Percentiles rank a stretch among this genome's conserved stretches.
Conservation (phyloP, 495 filamentous ascomycete species). For the Trichoderma parareesei region DNA sequence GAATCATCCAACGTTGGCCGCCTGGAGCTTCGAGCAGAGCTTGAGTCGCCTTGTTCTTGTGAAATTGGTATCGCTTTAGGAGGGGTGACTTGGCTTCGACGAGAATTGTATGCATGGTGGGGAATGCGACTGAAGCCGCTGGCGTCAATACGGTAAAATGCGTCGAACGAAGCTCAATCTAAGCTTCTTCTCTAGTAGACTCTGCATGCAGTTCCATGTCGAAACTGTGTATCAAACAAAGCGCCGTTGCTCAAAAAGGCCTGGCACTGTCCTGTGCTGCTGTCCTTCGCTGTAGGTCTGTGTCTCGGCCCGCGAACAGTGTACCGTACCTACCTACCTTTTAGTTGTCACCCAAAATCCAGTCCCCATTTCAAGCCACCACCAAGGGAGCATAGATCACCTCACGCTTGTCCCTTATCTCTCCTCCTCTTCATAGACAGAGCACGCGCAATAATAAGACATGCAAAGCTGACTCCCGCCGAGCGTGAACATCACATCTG, state of each 20-base stretch:
- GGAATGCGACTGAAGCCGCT: not conserved
- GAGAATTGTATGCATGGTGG: not conserved
- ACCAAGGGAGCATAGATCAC: not conserved
- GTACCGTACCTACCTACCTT: not conserved
- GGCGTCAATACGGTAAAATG: not conserved
- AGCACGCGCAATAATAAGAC: not conserved
- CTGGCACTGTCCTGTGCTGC: not conserved
- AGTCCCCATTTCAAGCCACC: slow-evolving; percentile 2
- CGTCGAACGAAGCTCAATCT: not conserved
- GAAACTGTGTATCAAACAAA: not conserved
- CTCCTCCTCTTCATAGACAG: not conserved
- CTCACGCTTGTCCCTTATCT: not conserved
- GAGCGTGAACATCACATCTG: not conserved
- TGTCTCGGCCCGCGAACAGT: slow-evolving; percentile 7
- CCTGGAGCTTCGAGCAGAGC: not conserved
- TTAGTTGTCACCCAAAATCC: not conserved
- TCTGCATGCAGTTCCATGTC: not conserved
- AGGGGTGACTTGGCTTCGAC: not conserved
- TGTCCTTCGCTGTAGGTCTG: not conserved
- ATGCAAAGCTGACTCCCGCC: not conserved
- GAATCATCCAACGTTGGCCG: not conserved
- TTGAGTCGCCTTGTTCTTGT: not conserved
- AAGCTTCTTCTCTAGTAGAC: not conserved
- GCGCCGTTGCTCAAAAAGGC: not conserved
- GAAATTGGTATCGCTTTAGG: not conserved